Evolutionary conservation across 305 asterid species (phyloP), one percentile per base, ranked within the genome.

Genomic region (Fraxinus latifolia): DNA sequence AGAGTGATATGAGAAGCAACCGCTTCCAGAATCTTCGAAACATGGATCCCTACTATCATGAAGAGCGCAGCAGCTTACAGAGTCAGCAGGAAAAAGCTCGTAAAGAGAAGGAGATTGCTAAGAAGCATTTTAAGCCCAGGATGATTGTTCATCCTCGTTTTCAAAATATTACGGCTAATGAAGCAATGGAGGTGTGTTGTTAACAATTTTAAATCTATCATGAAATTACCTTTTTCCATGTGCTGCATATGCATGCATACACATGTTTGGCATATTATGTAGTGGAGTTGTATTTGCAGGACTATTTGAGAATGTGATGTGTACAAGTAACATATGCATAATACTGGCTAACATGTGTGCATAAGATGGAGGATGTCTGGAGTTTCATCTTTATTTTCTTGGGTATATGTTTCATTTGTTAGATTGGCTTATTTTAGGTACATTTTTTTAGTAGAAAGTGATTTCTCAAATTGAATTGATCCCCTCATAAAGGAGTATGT

Each of bases 71-170:
- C 84, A 87, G 85, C 67, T 29, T 89, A 77, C 91, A 87, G 78
- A 81, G 82, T 23, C 89, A 90, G 70, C 91, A 90, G 80, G 97
- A 94, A 34, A 94, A 89, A 82, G 88, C 90, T 87, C 98, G 92
- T 50, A 94, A 91, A 84, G 97, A 89, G 75, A 94, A 91, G 91
- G 97, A 91, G 90, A 88, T 93, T 12, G 93, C 94, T 9, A 96
- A 90, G 94, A 96, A 93, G 87, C 94, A 90, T 89, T 93, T 94
- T 81, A 96, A 94, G 86, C 93, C 97, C 15, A 94, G 98, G 87
- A 92, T 94, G 99, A 94, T 96, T 83, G 96, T 92, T 83, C 99
- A 96, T 81, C 99, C 94, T 12, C 94, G 93, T 85, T 96, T 96
- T 88, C 87, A 89, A 81, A 96, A 96, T 85, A 92, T 96, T 80